A percentile compares a stretch with the other conserved stretches of the same genome.
Conservation (phyloP, 2,329 filamentous ascomycete genomes). For the Talaromyces funiculosus region DNA sequence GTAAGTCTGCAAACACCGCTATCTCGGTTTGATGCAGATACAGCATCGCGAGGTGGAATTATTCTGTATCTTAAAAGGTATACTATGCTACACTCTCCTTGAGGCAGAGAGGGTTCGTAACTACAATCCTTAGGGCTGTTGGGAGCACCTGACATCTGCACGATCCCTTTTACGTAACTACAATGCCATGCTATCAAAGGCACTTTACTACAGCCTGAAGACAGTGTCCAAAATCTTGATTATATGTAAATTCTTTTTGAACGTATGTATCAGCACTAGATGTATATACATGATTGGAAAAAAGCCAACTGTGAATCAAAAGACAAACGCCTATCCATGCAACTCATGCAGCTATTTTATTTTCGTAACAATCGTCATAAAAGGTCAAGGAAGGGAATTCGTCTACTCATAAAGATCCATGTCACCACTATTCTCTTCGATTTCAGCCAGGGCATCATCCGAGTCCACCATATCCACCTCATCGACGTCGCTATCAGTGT, state of each 20-base stretch:
- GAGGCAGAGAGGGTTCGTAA: too few species aligned
- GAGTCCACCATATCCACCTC: conserved; percentile 72
- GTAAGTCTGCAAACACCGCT: not conserved
- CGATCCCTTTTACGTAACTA: not conserved
- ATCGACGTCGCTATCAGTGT: conserved; percentile 57
- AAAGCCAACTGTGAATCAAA: not conserved
- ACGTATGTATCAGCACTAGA: not conserved
- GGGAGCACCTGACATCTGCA: not conserved
- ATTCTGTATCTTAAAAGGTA: too few species aligned
- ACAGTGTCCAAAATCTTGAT: not conserved
- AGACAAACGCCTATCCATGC: conserved; percentile 2
- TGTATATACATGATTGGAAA: not conserved
- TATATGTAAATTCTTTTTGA: not conserved
- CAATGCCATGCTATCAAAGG: not conserved
- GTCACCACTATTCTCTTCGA: conserved; percentile 50
- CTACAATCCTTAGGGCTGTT: not conserved
- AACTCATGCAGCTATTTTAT: not conserved
- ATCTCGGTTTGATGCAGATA: not conserved
- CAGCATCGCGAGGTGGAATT: not conserved
- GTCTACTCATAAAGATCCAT: conserved; percentile 60
- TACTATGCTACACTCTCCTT: too few species aligned
- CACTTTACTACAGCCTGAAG: not conserved
- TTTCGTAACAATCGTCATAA: not conserved
- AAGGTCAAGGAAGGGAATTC: not conserved
- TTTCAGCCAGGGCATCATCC: conserved; percentile 69